These are phyloP conservation scores for Funneliformis caledonium DNA, from an alignment of 371 early-diverging fungal genomes.

Conservation along the genomic window DNA sequence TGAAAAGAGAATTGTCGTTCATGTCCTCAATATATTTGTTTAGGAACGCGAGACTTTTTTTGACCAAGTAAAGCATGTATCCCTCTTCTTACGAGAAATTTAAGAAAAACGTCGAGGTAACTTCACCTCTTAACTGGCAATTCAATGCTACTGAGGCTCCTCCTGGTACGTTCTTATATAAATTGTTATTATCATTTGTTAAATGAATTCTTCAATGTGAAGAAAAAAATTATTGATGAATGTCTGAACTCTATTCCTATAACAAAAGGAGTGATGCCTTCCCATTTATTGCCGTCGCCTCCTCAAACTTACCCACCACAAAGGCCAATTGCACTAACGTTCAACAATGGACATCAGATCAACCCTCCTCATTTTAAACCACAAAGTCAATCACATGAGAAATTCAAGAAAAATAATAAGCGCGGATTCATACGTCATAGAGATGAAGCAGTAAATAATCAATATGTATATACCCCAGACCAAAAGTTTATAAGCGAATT, in stretches of 20 bases:
- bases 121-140: not conserved
- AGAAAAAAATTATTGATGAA: not conserved
- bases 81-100: conserved; percentile 9
- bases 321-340: not conserved
- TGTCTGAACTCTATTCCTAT: not conserved
- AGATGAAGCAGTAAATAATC: not conserved
- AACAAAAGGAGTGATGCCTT: not conserved
- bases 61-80: not conserved
- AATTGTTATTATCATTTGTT: not conserved
- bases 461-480: not conserved
- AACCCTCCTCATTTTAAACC: not conserved
- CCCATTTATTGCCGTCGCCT: not conserved
- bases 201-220: not conserved
- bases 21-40: not conserved
- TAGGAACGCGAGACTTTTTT: not conserved
- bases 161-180: not conserved
- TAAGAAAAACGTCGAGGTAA: not conserved
- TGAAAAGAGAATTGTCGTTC: not conserved
- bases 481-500: not conserved
- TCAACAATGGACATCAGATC: conserved; percentile 1
- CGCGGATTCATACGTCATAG: not conserved
- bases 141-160: not conserved
- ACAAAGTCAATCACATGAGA: not conserved
- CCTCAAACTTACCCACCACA: not conserved
- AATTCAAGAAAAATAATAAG: conserved; percentile 2